Evolutionary conservation across 164 flowering plant genomes (phyloP).

Genomic region (Liriodendron chinense): DNA sequence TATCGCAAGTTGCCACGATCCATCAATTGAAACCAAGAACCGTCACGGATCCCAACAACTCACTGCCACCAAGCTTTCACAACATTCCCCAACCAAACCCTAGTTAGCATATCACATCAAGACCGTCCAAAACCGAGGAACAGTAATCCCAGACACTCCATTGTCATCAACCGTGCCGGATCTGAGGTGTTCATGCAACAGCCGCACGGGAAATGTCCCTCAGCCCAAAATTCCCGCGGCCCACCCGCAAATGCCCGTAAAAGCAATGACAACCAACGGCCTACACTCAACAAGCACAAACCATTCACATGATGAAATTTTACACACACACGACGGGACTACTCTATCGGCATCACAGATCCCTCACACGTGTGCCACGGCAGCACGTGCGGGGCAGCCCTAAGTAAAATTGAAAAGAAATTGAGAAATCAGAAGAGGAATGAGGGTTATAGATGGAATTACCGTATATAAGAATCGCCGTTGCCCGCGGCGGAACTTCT

Average conservation of each 20-base stretch:
- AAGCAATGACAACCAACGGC: background rate
- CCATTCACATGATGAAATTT: background rate
- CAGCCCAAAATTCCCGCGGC: background rate
- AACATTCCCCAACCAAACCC: background rate
- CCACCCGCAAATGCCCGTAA: background rate
- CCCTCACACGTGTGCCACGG: background rate
- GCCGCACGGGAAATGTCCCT: background rate
- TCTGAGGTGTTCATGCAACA: background rate
- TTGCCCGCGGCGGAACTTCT: slow-evolving; percentile 19
- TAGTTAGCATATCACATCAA: too few relatives aligned
- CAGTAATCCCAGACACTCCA: too few relatives aligned
- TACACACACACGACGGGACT: background rate
- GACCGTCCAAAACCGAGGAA: too few relatives aligned
- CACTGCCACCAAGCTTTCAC: background rate
- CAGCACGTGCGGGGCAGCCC: background rate
- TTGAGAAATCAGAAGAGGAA: background rate
- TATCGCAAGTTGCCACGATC: too few relatives aligned
- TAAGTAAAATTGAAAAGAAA: background rate
- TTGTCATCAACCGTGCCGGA: background rate
- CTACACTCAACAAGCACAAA: background rate
- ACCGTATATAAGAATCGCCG: slow-evolving; percentile 63
- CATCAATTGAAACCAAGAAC: too few relatives aligned
- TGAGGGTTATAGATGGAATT: slow-evolving; percentile 7
- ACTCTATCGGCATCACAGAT: background rate
- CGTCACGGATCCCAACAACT: background rate